Evolutionary conservation across 768 basidiomycete genomes (phyloP).

Genomic region (Boletus coccyginus): DNA sequence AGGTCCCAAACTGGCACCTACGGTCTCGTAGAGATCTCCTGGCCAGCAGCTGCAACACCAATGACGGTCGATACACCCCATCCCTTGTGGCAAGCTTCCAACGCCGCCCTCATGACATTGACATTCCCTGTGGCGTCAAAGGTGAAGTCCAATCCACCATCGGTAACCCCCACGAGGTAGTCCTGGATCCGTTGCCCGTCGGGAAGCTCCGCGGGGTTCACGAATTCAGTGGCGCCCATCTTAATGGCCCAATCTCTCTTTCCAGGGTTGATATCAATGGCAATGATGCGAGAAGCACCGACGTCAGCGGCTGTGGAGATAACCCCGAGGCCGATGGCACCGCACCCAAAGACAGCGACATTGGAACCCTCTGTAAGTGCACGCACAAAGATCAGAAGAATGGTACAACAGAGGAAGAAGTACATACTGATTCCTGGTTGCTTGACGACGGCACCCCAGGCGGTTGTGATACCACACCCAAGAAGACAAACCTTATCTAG

Average conservation of each 20-base stretch:
- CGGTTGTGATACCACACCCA: conserved; percentile 97
- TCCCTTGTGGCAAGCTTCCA: conserved; percentile 99
- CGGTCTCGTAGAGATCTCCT: conserved; percentile 91
- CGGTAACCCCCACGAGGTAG: conserved; percentile 85
- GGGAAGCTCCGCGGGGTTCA: conserved; percentile 74
- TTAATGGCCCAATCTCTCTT: conserved; percentile 89
- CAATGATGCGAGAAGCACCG: conserved; percentile 86
- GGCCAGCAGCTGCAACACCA: conserved; percentile 95
- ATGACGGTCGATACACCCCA: conserved; percentile 98
- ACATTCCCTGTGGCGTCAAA: conserved; percentile 98
- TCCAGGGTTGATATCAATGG: conserved; percentile 81
- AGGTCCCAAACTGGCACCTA: conserved; percentile 35
- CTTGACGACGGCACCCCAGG: conserved; percentile 94
- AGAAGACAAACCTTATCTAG: conserved; percentile 96
- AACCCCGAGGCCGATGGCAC: conserved; percentile 93
- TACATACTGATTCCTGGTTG: conserved; percentile 78
- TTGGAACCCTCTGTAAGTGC: conserved; percentile 63
- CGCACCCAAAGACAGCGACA: conserved; percentile 95
- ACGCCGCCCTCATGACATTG: conserved; percentile 89
- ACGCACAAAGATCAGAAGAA: not conserved
- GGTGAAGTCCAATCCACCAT: conserved; percentile 95
- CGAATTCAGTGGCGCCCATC: conserved; percentile 94
- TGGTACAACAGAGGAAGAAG: not conserved
- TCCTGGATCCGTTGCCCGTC: conserved; percentile 88
- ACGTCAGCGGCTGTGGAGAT: conserved; percentile 77